Evolutionary conservation across 768 basidiomycete genomes (phyloP).

Genomic region (Exsudoporus frostii): DNA sequence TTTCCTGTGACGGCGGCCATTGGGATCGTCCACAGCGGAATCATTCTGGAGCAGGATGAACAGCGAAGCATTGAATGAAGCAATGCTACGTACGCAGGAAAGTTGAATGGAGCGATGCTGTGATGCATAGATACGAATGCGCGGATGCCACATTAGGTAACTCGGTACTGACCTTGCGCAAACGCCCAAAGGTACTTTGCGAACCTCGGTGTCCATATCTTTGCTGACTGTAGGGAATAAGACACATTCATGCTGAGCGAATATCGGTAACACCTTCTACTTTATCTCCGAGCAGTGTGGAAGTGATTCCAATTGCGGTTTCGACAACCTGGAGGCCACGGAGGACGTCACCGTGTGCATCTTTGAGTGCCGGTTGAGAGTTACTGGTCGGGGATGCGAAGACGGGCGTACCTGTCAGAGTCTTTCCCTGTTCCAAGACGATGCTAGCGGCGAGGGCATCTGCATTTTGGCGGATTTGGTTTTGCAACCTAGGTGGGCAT

Average conservation of each 20-base stretch:
- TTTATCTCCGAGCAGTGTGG: conserved; percentile 84
- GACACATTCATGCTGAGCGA: background rate
- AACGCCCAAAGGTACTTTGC: conserved; percentile 84
- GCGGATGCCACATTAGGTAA: background rate
- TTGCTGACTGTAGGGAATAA: conserved; percentile 61
- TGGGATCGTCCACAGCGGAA: conserved; percentile 94
- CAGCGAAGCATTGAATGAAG: background rate
- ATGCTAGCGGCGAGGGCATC: conserved; percentile 87
- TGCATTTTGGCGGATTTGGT: conserved; percentile 78
- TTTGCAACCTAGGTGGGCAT: conserved; percentile 64
- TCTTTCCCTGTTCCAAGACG: conserved; percentile 95
- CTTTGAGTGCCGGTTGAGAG: conserved; percentile 35
- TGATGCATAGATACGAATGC: conserved; percentile 1
- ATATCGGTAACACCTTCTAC: conserved; percentile 64
- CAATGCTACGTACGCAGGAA: conserved; percentile 63
- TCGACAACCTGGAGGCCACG: conserved; percentile 91
- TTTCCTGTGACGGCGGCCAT: conserved; percentile 90
- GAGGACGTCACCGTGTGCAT: conserved; percentile 93
- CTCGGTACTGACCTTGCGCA: conserved; percentile 52
- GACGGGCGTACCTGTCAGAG: conserved; percentile 60
- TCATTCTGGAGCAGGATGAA: conserved; percentile 61
- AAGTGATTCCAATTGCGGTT: conserved; percentile 76
- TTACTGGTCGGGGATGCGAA: background rate
- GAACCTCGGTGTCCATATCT: conserved; percentile 94
- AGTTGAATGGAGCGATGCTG: conserved; percentile 86